Evolutionary conservation across 2,329 filamentous ascomycete species (phyloP).

Genomic region (Arthroderma uncinatum): DNA sequence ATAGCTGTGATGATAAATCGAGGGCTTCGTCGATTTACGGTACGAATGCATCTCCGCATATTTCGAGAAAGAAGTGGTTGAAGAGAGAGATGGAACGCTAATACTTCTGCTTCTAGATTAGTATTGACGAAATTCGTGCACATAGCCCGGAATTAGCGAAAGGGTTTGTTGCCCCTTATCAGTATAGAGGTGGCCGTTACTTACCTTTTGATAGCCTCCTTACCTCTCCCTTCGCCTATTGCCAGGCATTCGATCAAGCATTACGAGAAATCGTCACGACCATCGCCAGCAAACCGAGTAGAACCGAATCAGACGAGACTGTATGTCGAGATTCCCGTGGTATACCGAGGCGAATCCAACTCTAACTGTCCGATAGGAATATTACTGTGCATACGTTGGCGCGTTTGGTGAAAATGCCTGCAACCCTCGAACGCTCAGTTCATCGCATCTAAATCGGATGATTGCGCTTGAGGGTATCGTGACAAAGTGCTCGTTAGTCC

Average conservation of each 20-base stretch:
- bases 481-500: slow-evolving; percentile 85
- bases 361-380: slow-evolving; percentile 30
- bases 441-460: slow-evolving; percentile 86
- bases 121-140: slow-evolving; percentile 80
- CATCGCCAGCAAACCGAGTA: slow-evolving; percentile 41
- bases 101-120: slow-evolving; percentile 41
- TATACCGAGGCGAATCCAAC: slow-evolving; percentile 3
- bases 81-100: not conserved
- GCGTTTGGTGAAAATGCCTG: slow-evolving; percentile 92
- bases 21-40: slow-evolving; percentile 47
- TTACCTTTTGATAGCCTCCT: slow-evolving; percentile 45
- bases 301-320: slow-evolving; percentile 65
- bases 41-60: slow-evolving; percentile 20
- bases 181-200: not conserved
- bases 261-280: slow-evolving; percentile 80
- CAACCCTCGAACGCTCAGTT: slow-evolving; percentile 86
- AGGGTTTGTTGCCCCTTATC: slow-evolving; percentile 32
- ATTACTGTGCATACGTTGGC: slow-evolving; percentile 95
- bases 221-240: slow-evolving; percentile 76
- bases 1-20: slow-evolving; percentile 66
- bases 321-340: slow-evolving; percentile 29
- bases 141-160: slow-evolving; percentile 76
- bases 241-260: slow-evolving; percentile 77
- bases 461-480: slow-evolving; percentile 96
- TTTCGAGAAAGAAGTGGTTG: not conserved